Evolutionary conservation across 768 basidiomycete species (phyloP), one percentile per base, ranked within the genome.

Genomic region (Boletus vinaceobasis): DNA sequence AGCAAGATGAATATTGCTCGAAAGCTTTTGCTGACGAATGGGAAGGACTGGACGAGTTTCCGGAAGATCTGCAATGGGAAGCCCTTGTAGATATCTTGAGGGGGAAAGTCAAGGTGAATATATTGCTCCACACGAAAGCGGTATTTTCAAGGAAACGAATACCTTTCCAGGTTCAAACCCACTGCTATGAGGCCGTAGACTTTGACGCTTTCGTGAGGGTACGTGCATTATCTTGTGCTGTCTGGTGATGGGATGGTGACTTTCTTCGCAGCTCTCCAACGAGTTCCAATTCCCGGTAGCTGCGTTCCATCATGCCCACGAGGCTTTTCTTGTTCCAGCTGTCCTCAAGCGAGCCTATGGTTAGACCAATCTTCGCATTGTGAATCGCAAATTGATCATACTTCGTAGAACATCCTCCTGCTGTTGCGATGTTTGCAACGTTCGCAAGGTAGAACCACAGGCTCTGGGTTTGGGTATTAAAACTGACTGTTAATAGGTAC

Each of bases 241-340:
- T 49, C 7, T 2, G 10, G 5, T 11, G 17, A 31, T 29, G 8
- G 19, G 27, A 37, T 19, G 3, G 7, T 45, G 21, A 55, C 38
- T 7, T 31, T 11, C 6, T 37, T 52, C 5, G 3, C 52, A 89
- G 78, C 74, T 92, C 4, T 82, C 88, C 10, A 89, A 92, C 68
- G 90, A 93, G 59, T 93, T 91, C 74, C 74, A 88, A 56, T 89
- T 89, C 71, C 80, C 85, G 0, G 74, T 90, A 36, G 81, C 88
- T 0, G 85, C 86, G 0, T 82, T 90, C 70, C 89, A 90, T 61
- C 89, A 91, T 60, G 88, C 90, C 1, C 83, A 84, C 39, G 88
- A 91, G 60, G 82, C 89, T 0, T 92, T 87, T 60, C 83, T 93
- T 38, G 88, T 91, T n/a, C 86, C 89, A 2, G 82, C 83, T 26